Evolutionary conservation across 371 early-diverging fungal genomes (phyloP), one percentile per base, ranked within the genome.

Genomic region (Zopfochytrium polystomum): DNA sequence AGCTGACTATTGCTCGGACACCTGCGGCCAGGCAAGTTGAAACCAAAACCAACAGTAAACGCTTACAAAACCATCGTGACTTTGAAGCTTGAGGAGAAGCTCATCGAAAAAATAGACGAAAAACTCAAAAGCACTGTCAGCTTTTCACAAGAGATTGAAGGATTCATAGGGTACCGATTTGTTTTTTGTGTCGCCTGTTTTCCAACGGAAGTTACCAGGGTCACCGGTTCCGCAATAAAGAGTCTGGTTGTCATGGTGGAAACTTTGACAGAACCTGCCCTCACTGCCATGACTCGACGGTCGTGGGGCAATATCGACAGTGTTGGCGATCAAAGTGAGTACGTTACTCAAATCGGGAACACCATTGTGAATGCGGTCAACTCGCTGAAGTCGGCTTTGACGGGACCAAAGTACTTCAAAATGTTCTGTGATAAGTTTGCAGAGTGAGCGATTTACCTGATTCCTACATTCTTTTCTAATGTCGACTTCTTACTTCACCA

Each of bases 301-400:
- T 80, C 84, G 2, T 97, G 97, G 96, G 84, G 81, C 3, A 79
- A 80, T 0, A 65, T 94, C 63, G 86, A 88, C 53, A 73, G 85
- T 1, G 96, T 95, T 6, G 97, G 95, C 6, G 97, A 97, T 69
- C 95, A 95, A 66, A 91, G 92, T 0, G 88, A 84, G 51, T 93
- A 94, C 72, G 86, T 96, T 23, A 80, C 82, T 1, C 69, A 75
- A 61, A 77, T 91, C 30, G 83, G 83, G 29, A 74, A 70, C 15
- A 74, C 75, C 3, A 69, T 90, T 13, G 68, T 68, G 33, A 49
- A 63, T 0, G 74, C 78, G 46, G 76, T 86, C 1, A 73, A 77
- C 2, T 60, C 80, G 2, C 74, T 90, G 4, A 80, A 87, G 26
- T 76, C 74, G 42, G 66, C 76, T 5, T 72, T 96, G 29, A 81